These are phyloP conservation scores for Roridomyces roridus DNA, from an alignment of 768 basidiomycete genomes.

Conservation along the genomic window DNA sequence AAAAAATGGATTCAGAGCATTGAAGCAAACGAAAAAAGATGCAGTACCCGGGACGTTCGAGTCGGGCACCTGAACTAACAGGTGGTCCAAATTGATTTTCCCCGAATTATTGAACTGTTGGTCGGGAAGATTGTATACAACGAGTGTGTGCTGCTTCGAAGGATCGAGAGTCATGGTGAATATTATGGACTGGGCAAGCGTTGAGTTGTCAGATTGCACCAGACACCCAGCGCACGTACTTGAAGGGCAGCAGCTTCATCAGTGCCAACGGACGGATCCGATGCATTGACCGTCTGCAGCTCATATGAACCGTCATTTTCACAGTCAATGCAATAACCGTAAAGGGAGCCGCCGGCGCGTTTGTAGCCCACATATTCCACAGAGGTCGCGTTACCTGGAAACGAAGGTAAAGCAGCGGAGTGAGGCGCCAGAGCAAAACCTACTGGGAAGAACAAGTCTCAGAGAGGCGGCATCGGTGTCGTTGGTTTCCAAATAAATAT, in stretches of 20 bases:
- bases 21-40: too few relatives aligned
- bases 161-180: conserved; percentile 36
- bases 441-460: conserved; percentile 33
- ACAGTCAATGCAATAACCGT: conserved; percentile 38
- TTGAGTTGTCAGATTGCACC: background rate
- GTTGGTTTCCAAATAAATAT: conserved; percentile 4
- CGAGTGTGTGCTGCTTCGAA: conserved; percentile 27
- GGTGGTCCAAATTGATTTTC: conserved; percentile 32
- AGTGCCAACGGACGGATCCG: conserved; percentile 23
- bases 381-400: conserved; percentile 29
- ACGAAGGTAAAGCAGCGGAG: background rate
- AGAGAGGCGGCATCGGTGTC: conserved; percentile 17
- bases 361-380: conserved; percentile 36
- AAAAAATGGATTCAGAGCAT: background rate
- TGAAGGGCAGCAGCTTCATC: conserved; percentile 25
- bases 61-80: conserved; percentile 25
- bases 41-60: conserved; percentile 12
- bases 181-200: conserved; percentile 28
- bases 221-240: conserved; percentile 20
- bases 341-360: conserved; percentile 30
- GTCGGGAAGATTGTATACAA: conserved; percentile 32
- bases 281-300: conserved; percentile 27
- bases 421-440: conserved; percentile 7
- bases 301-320: background rate
- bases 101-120: conserved; percentile 21